Percentiles rank a stretch among this genome's conserved stretches.
Conservation (phyloP, 257 asterid species). For the Thymus quinquecostatus region DNA sequence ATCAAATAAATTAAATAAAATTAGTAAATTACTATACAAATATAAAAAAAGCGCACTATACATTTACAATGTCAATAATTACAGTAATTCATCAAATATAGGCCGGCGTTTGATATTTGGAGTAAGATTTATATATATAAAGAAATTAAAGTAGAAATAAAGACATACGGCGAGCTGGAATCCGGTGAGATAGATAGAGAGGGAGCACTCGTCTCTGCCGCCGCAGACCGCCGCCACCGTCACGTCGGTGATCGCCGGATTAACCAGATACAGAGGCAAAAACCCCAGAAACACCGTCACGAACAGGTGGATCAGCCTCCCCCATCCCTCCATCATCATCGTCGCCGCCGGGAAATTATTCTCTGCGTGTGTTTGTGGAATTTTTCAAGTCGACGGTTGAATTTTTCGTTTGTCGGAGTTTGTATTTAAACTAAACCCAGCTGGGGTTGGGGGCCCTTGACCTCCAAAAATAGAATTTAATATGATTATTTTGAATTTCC, state of each 20-base stretch:
- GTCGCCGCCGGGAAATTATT: background rate
- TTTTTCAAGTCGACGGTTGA: background rate
- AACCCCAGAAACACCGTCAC: conserved; percentile 54
- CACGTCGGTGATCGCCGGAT: conserved; percentile 60
- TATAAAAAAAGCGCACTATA: too few species aligned
- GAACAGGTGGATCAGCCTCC: conserved; percentile 52
- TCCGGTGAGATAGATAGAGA: conserved; percentile 64
- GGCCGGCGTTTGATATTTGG: too few species aligned
- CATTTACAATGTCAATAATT: too few species aligned
- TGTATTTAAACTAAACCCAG: background rate
- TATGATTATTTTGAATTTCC: background rate
- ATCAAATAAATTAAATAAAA: too few species aligned
- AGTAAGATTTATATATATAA: background rate
- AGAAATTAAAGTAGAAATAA: background rate
- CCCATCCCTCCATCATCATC: conserved; percentile 42
- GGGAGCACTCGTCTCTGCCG: conserved; percentile 52
- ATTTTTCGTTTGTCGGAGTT: background rate
- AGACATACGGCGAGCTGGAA: conserved; percentile 52
- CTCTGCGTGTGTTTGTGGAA: background rate
- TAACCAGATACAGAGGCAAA: conserved; percentile 39
- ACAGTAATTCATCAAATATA: too few species aligned
- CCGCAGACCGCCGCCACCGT: conserved; percentile 63
- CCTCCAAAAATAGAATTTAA: background rate
- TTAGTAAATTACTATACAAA: too few species aligned
- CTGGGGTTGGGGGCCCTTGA: background rate